These are phyloP conservation scores for Zhuliangozyma parablackwelliae DNA, from an alignment of 1,139 yeast species.

Conservation along the genomic window DNA sequence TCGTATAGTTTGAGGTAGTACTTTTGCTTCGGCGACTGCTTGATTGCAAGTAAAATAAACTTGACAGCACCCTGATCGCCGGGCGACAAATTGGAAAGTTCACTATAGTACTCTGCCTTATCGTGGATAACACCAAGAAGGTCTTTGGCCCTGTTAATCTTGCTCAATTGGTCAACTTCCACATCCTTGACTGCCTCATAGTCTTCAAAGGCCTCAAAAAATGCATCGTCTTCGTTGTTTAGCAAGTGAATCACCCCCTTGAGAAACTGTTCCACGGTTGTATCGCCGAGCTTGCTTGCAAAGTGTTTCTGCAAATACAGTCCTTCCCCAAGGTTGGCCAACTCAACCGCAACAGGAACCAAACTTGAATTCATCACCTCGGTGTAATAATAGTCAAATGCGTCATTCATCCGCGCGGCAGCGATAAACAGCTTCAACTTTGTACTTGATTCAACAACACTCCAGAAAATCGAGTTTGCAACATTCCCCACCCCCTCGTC, in stretches of 20 bases:
- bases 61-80: too few relatives aligned
- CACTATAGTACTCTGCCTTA: too few relatives aligned
- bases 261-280: conserved; percentile 21
- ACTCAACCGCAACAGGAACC: conserved; percentile 17
- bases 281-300: conserved; percentile 17
- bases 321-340: conserved; percentile 28
- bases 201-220: conserved; percentile 19
- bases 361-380: conserved; percentile 1
- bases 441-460: conserved; percentile 18
- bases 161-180: too few relatives aligned
- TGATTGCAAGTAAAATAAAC: too few relatives aligned
- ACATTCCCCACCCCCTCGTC: conserved; percentile 11
- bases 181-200: conserved; percentile 12
- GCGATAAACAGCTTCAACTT: conserved; percentile 18
- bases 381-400: conserved; percentile 22
- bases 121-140: too few relatives aligned
- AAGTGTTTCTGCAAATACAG: conserved; percentile 19
- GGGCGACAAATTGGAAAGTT: too few relatives aligned
- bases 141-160: conserved; percentile 3
- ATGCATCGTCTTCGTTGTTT: conserved; percentile 23
- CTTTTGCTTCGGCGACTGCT: too few relatives aligned
- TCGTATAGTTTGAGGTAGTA: too few relatives aligned
- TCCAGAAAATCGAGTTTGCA: conserved; percentile 27
- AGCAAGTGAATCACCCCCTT: conserved; percentile 32
- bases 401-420: conserved; percentile 17